These are phyloP conservation scores for Magnolia kwangsiensis DNA, from an alignment of 164 flowering plant genomes.

Conservation along the genomic window DNA sequence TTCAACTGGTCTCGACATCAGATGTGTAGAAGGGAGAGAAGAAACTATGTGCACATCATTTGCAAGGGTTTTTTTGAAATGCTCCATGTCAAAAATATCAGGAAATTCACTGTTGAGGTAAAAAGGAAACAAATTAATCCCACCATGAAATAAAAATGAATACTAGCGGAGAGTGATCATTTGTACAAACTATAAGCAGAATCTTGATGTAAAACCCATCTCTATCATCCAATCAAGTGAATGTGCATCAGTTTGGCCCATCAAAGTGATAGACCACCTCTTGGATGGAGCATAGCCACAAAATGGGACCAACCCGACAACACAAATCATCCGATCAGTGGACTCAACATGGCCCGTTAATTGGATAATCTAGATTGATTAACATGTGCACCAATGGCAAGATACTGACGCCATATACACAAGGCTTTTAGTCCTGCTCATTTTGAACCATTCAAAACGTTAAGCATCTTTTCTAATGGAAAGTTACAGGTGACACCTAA, in stretches of 20 bases:
- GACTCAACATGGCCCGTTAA: not conserved
- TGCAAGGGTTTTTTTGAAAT: conserved; percentile 73
- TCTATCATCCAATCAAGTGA: not conserved
- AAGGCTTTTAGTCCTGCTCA: not conserved
- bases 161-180: not conserved
- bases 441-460: not conserved
- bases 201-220: not conserved
- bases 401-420: not conserved
- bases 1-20: conserved; percentile 88
- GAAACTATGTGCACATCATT: conserved; percentile 76
- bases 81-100: conserved; percentile 93
- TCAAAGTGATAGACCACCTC: not conserved
- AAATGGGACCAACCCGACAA: no score
- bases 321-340: not conserved
- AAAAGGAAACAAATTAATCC: not conserved
- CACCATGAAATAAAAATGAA: not conserved
- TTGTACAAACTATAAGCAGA: not conserved
- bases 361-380: not conserved
- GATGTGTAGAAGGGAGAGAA: conserved; percentile 87
- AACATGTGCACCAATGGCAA: not conserved
- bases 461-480: not conserved
- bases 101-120: conserved; percentile 64
- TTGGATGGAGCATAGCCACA: not conserved
- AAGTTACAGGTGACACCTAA: not conserved
- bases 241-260: not conserved